A percentile compares a stretch with the other conserved stretches of the same genome.
phyloP scores from a whole-genome alignment of 2,329 filamentous ascomycete species.

The Zasmidium cellare region DNA sequence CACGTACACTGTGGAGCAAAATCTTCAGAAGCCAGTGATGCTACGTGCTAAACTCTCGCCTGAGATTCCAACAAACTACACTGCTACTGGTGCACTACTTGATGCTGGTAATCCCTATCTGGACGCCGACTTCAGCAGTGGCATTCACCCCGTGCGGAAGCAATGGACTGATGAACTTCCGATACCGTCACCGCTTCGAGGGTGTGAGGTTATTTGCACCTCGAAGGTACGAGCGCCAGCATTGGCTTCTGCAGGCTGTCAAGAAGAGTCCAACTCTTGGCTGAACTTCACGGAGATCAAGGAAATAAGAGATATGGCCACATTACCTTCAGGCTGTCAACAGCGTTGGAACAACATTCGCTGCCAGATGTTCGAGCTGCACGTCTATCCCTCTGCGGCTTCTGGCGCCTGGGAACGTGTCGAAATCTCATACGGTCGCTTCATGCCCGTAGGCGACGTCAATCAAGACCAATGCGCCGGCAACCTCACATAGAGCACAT shows the following conservation, averaged over 20 bases:
- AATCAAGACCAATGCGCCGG: background rate
- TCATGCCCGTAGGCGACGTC: background rate
- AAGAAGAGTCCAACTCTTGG: background rate
- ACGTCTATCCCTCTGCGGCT: background rate
- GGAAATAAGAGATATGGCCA: background rate
- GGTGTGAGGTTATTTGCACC: background rate
- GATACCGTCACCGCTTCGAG: background rate
- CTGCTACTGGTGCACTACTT: background rate
- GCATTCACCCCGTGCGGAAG: background rate
- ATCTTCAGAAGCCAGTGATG: background rate
- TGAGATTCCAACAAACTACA: slow-evolving; percentile 9
- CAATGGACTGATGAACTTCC: background rate
- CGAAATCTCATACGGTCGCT: background rate
- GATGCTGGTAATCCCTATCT: background rate
- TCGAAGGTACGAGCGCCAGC: background rate
- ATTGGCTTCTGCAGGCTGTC: background rate
- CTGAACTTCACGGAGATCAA: background rate
- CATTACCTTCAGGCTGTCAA: background rate
- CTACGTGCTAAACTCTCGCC: background rate
- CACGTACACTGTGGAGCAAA: background rate
- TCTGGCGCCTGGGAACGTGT: background rate
- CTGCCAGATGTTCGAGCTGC: background rate
- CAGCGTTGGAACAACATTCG: background rate
- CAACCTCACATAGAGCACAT: slow-evolving; percentile 2
- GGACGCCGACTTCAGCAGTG: background rate